Evolutionary conservation across 2,329 filamentous ascomycete genomes (phyloP), one percentile per base, ranked within the genome.

Genomic region (Ceratocystis alfenasii): DNA sequence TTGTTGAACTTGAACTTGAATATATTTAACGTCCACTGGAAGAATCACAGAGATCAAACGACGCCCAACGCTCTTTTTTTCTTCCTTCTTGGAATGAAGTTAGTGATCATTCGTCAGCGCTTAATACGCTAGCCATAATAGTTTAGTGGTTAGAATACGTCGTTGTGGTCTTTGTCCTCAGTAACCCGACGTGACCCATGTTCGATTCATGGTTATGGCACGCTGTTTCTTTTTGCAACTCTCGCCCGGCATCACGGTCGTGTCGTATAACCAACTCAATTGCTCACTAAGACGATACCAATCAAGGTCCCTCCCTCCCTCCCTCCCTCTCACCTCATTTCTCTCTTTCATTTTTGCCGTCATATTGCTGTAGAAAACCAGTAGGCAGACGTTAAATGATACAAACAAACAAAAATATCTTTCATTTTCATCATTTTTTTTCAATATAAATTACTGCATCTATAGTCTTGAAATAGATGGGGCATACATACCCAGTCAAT

Each of bases 121-220:
- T n/a, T 22, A 65, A 36, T n/a, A 10, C 20, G 17, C 22, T 28
- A 25, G 59, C 65, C 65, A 66, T 66, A 66, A 66, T 66, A 66
- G 64, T 66, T 66, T 66, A 66, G 60, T 66, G 59, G 64, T 66
- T 66, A 66, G 64, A 66, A 66, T 66, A 62, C 48, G 57, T 55
- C 64, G 64, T 66, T 66, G 64, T 66, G 65, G 65, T 28, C 28
- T 55, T 28, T 7, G 33, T 55, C 59, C 22, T 59, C 59, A 20
- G 41, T 62, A 57, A 66, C 59, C 65, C 65, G 65, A 62, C 59
- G 65, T 62, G 65, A 66, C 61, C 65, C 65, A 66, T 66, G 65
- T 66, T 66, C 65, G 65, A 66, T 66, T 66, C 65, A 66, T 66
- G 65, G 65, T 66, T 66, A 66, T 66, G 65, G 65, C 65, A 66